Percentiles rank a stretch among this genome's conserved stretches.
Conservation (phyloP, 441 rosid genomes). For the Erodium texanum region DNA sequence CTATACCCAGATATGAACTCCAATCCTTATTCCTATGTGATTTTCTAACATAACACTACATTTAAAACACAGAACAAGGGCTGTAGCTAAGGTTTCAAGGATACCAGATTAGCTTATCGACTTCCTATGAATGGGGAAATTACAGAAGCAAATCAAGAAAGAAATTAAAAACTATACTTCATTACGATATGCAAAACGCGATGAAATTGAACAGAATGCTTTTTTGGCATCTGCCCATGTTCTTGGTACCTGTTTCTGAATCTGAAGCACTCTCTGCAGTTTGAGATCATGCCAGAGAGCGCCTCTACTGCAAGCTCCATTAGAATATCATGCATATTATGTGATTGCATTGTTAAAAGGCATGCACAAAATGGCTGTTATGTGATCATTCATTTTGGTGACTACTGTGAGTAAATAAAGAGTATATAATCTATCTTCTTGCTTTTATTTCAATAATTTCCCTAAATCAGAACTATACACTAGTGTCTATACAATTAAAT, state of each 20-base stretch:
- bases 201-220: background rate
- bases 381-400: background rate
- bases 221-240: background rate
- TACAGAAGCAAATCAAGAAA: background rate
- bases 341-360: background rate
- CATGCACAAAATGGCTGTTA: background rate
- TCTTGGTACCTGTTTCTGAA: background rate
- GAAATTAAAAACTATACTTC: background rate
- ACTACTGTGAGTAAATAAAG: background rate
- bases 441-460: too few species aligned
- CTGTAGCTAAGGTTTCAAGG: background rate
- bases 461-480: too few species aligned
- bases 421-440: too few species aligned
- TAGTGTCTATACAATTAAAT: too few species aligned
- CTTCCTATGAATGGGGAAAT: background rate
- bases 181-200: background rate
- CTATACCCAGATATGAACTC: too few species aligned
- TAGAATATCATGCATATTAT: background rate
- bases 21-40: too few species aligned
- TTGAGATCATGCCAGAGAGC: background rate
- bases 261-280: background rate
- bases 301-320: background rate
- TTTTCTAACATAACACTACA: too few species aligned
- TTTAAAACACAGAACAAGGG: too few species aligned
- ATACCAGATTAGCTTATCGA: background rate